phyloP scores from a whole-genome alignment of 768 basidiomycete species.

The Dictyophora rubrovolvata region DNA sequence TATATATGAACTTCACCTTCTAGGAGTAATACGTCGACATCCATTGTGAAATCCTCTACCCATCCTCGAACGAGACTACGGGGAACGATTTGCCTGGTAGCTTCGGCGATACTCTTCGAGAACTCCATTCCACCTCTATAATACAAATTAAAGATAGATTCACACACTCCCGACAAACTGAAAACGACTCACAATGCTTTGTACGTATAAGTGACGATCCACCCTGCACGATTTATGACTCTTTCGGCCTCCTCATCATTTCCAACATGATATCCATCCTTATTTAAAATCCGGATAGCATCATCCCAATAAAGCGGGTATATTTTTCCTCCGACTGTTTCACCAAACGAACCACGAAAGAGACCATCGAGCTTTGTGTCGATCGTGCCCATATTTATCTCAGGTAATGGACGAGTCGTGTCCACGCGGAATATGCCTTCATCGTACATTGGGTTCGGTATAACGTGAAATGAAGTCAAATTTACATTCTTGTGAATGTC shows the following conservation, averaged over 20 bases:
- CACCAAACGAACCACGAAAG: too few species aligned
- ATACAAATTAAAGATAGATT: too few species aligned
- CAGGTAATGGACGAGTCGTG: slow-evolving; percentile 15
- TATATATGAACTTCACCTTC: slow-evolving; percentile 30
- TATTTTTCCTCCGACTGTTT: slow-evolving; percentile 12
- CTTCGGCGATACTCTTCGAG: slow-evolving; percentile 31
- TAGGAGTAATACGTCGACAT: slow-evolving; percentile 30
- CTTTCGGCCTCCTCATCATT: slow-evolving; percentile 22
- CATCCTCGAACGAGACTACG: slow-evolving; percentile 29
- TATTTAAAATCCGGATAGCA: slow-evolving; percentile 18
- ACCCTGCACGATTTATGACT: slow-evolving; percentile 28
- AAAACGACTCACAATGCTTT: slow-evolving; percentile 26
- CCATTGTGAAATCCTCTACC: slow-evolving; percentile 25
- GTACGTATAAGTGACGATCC: slow-evolving; percentile 32
- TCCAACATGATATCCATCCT: slow-evolving; percentile 15
- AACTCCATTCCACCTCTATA: slow-evolving; percentile 34
- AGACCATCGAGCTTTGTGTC: slow-evolving; percentile 15
- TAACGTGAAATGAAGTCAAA: slow-evolving; percentile 22
- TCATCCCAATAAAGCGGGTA: slow-evolving; percentile 14
- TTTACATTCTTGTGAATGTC: slow-evolving; percentile 24
- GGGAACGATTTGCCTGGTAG: slow-evolving; percentile 27
- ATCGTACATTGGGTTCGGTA: slow-evolving; percentile 34
- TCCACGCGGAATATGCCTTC: slow-evolving; percentile 30
- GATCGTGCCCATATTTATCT: slow-evolving; percentile 25
- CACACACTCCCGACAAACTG: too few species aligned